Percentiles rank a stretch among this genome's conserved stretches.
Evolutionary conservation across 2,329 filamentous ascomycete species (phyloP).

Genomic region (Rhynchosporium agropyri): DNA sequence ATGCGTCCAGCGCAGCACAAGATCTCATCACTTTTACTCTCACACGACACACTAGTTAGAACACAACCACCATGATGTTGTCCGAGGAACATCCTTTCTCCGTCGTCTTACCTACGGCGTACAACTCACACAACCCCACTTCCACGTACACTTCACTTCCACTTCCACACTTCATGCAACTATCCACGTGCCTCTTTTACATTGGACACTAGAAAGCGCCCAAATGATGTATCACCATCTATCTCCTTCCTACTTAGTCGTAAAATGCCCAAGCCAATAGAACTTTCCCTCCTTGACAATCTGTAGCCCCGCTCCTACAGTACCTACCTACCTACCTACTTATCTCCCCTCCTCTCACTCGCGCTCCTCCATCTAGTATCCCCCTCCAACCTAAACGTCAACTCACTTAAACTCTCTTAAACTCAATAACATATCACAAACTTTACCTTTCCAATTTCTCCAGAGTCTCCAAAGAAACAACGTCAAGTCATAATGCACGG

Average conservation of each 20-base stretch:
- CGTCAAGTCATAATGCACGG: conserved; percentile 37
- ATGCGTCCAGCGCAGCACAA: neutral
- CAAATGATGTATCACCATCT: neutral
- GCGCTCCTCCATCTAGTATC: neutral
- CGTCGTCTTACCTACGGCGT: neutral
- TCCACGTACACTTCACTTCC: neutral
- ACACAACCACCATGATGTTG: neutral
- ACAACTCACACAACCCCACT: neutral
- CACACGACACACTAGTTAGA: neutral
- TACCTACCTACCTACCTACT: no score
- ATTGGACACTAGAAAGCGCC: neutral
- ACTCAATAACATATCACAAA: no score
- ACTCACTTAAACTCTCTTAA: no score
- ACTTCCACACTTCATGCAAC: conserved; percentile 4
- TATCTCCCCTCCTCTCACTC: no score
- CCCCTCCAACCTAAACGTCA: no score
- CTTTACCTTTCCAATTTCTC: no score
- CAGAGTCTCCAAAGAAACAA: neutral
- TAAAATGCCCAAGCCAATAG: neutral
- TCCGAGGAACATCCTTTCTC: conserved; percentile 15
- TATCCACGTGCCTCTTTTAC: conserved; percentile 19
- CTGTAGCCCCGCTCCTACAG: neutral
- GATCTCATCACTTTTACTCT: neutral
- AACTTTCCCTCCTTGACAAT: neutral
- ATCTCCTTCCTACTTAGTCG: no score